Base-by-base conservation (phyloP, 169 alveolate genomes). In the Condylostoma magnum region DNA sequence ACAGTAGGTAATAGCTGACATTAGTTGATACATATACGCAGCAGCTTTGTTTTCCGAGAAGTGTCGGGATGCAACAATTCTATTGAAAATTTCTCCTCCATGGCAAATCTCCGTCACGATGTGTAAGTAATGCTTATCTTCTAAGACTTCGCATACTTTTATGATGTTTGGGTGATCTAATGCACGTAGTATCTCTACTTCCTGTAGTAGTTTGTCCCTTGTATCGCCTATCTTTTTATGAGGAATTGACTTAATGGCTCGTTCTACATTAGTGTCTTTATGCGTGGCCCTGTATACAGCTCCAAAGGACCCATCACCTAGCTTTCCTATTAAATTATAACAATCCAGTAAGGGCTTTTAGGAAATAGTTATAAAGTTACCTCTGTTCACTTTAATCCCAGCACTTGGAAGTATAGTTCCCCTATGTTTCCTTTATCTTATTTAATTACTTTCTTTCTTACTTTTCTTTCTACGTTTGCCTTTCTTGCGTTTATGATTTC, bases 31-130 rank as follows among this genome's bases (percentile, higher is more conserved):
- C 50, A 80, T 69, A 36, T 80, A 69, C 48, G 60, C 22, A 57
- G 79, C 55, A 4, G 86, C 65, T 34, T 70, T 60, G 4, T 80
- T 71, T 53, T 79, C 88, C 36, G 83, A 53, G 46, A 85, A 66
- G 36, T 52, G 63, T 50, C 85, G 38, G 47, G 52, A 43, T 36
- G 56, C 47, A 25, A 53, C 27, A 20, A 67, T 46, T 10, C 79
- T 71, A 8, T 55, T 30, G 4, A 76, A 28, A 8, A 18, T 37
- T 22, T 76, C 83, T 47, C 50, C 22, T 5, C 58, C 47, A 1
- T 54, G 27, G 44, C 34, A 76, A 18, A 76, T 58, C 48, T 68
- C 76, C 57, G 53, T 77, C 5, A 46, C 6, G 10, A 77, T 77
- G 37, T 77, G 79, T 52, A 69, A 69, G 34, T 54, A 22, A 20